A percentile compares a stretch with the other conserved stretches of the same genome.
phyloP scores from a whole-genome alignment of 2,329 filamentous ascomycete species.

The Gremmenia infestans region DNA sequence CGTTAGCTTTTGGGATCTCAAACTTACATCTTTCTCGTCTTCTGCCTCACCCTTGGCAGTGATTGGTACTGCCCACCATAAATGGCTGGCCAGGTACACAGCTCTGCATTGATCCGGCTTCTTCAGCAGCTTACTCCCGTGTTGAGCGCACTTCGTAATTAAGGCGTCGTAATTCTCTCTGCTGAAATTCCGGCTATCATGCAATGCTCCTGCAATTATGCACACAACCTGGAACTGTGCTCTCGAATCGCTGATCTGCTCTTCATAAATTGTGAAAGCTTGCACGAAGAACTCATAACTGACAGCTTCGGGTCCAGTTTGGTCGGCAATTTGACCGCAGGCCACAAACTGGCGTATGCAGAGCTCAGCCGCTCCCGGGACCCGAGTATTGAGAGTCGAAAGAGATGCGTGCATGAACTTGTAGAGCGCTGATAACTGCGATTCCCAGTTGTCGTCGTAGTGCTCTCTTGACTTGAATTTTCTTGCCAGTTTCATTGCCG shows the following conservation, averaged over 20 bases:
- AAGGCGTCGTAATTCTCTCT: slow-evolving; percentile 98
- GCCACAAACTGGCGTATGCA: slow-evolving; percentile 84
- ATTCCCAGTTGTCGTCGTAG: slow-evolving; percentile 69
- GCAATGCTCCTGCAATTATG: slow-evolving; percentile 82
- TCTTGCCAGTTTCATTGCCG: slow-evolving; percentile 82
- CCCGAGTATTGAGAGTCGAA: slow-evolving; percentile 80
- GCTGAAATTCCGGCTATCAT: slow-evolving; percentile 83
- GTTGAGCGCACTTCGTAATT: slow-evolving; percentile 94
- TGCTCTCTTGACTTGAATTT: slow-evolving; percentile 89
- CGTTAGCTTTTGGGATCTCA: not conserved
- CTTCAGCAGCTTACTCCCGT: slow-evolving; percentile 93
- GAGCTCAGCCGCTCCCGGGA: slow-evolving; percentile 79
- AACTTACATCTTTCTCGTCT: slow-evolving; percentile 70
- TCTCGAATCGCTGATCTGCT: slow-evolving; percentile 89
- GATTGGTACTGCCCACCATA: slow-evolving; percentile 96
- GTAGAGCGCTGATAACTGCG: slow-evolving; percentile 75
- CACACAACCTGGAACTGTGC: slow-evolving; percentile 98
- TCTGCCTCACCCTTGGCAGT: slow-evolving; percentile 74
- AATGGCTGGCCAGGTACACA: slow-evolving; percentile 90
- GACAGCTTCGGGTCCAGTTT: slow-evolving; percentile 89
- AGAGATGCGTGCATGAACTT: slow-evolving; percentile 92
- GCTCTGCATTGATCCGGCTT: slow-evolving; percentile 98
- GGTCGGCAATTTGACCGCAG: slow-evolving; percentile 88
- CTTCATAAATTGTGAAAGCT: slow-evolving; percentile 96
- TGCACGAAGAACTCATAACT: slow-evolving; percentile 98